Percentiles rank a stretch among this genome's conserved stretches.
Conservation (phyloP, 768 basidiomycete genomes). For the Podaxis carcinomalis region DNA sequence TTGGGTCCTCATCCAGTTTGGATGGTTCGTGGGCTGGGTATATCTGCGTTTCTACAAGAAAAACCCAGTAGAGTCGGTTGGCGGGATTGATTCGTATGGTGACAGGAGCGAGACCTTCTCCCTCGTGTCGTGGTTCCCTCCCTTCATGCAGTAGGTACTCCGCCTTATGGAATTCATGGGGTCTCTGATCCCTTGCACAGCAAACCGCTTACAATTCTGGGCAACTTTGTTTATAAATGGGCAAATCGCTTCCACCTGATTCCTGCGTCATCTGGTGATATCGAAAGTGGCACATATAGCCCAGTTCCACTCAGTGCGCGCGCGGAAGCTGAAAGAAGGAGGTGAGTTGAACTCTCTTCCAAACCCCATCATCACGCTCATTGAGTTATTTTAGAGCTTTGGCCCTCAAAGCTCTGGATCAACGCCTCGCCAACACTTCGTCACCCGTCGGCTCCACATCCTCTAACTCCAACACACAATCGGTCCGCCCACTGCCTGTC, state of each 20-base stretch:
- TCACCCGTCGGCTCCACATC: constrained; percentile 36
- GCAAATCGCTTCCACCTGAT: constrained; percentile 74
- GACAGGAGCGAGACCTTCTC: constrained; percentile 97
- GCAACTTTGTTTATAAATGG: constrained; percentile 62
- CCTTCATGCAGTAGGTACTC: constrained; percentile 78
- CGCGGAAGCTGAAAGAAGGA: constrained; percentile 93
- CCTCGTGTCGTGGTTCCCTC: constrained; percentile 95
- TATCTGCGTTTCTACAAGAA: constrained; percentile 98
- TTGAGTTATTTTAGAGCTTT: constrained; percentile 58
- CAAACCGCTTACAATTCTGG: constrained; percentile 62
- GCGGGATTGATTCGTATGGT: constrained; percentile 72
- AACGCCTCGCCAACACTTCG: constrained; percentile 72
- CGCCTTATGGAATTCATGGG: neutral
- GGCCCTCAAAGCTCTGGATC: constrained; percentile 95
- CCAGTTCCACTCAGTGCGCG: constrained; percentile 84
- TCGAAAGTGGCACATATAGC: constrained; percentile 69
- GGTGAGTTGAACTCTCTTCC: constrained; percentile 42
- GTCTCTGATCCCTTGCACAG: constrained; percentile 33
- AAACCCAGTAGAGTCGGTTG: constrained; percentile 59
- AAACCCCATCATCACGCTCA: constrained; percentile 10
- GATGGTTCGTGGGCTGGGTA: constrained; percentile 96
- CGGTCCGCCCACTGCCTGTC: constrained; percentile 23
- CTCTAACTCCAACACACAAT: constrained; percentile 24
- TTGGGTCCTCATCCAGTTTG: constrained; percentile 94
- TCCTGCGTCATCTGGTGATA: constrained; percentile 54